Evolutionary conservation across 257 asterid genomes (phyloP).

Genomic region (Fraxinus quadrangulata): DNA sequence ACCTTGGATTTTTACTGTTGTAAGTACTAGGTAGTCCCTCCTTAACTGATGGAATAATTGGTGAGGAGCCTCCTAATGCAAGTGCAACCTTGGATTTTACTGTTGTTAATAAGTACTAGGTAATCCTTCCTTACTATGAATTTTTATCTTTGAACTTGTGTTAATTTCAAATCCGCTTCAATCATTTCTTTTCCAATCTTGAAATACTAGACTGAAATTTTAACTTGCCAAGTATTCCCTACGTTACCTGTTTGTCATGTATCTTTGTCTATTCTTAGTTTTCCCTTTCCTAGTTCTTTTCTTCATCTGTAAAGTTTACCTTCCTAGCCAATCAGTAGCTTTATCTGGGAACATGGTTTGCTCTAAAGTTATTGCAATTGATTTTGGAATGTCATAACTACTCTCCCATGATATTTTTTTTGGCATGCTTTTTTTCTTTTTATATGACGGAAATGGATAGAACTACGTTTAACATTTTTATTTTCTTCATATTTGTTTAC

Average conservation of each 20-base stretch:
- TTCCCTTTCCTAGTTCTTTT: neutral
- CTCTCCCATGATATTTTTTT: neutral
- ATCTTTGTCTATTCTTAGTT: neutral
- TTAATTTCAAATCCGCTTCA: conserved; percentile 11
- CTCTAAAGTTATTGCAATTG: neutral
- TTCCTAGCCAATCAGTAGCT: conserved; percentile 11
- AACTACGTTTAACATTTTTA: neutral
- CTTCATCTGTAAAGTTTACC: conserved; percentile 20
- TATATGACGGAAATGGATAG: neutral
- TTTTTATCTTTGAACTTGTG: neutral
- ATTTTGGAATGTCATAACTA: neutral
- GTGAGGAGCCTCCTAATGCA: conserved; percentile 97
- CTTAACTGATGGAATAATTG: conserved; percentile 88
- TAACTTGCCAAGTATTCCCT: conserved; percentile 5
- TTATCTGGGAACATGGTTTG: neutral
- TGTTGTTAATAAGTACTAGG: neutral
- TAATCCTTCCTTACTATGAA: conserved; percentile 2
- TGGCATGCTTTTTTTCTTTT: neutral
- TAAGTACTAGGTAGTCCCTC: conserved; percentile 2
- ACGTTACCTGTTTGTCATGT: neutral
- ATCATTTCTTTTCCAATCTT: neutral
- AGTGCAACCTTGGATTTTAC: conserved; percentile 27
- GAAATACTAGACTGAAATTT: conserved; percentile 10
- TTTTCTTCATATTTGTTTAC: neutral
- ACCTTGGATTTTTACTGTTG: conserved; percentile 18